A percentile compares a stretch with the other conserved stretches of the same genome.
Evolutionary conservation across 1,139 yeast genomes (phyloP).

Genomic region (Geotrichum klebahnii): DNA sequence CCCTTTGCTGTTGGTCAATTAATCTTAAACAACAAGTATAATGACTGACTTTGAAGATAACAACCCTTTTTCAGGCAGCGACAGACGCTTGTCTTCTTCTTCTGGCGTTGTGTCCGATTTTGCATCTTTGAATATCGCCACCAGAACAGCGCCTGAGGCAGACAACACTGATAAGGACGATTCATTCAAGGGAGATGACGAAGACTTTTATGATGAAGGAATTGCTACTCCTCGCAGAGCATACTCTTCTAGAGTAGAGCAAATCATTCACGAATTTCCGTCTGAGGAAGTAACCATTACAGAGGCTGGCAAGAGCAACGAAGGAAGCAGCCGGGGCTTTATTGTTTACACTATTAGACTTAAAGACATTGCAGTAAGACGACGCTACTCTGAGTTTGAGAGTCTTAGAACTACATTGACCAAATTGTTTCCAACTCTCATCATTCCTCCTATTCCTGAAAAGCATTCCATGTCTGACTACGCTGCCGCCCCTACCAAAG

Average conservation of each 20-base stretch:
- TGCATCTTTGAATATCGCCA: conserved; percentile 17
- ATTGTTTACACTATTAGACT: conserved; percentile 75
- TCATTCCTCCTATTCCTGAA: conserved; percentile 94
- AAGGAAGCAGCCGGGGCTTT: conserved; percentile 66
- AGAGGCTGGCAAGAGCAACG: conserved; percentile 76
- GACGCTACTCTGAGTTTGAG: conserved; percentile 92
- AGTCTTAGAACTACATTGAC: conserved; percentile 65
- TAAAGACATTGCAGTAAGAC: conserved; percentile 57
- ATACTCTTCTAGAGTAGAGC: conserved; percentile 40
- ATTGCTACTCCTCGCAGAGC: conserved; percentile 20
- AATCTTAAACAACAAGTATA: neutral
- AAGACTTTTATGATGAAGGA: conserved; percentile 19
- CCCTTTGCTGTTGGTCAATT: too few species aligned
- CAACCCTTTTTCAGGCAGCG: conserved; percentile 44
- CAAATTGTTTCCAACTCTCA: conserved; percentile 71
- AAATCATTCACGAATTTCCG: conserved; percentile 36
- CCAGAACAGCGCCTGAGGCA: conserved; percentile 11
- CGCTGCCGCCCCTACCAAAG: conserved; percentile 54
- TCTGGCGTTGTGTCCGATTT: conserved; percentile 21
- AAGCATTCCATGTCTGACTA: conserved; percentile 63
- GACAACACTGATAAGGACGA: conserved; percentile 18
- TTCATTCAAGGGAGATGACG: conserved; percentile 19
- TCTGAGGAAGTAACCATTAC: conserved; percentile 52
- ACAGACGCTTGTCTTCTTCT: conserved; percentile 26
- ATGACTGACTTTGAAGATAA: conserved; percentile 45